phyloP scores from a whole-genome alignment of 257 asterid species.

The Petunia secreta region DNA sequence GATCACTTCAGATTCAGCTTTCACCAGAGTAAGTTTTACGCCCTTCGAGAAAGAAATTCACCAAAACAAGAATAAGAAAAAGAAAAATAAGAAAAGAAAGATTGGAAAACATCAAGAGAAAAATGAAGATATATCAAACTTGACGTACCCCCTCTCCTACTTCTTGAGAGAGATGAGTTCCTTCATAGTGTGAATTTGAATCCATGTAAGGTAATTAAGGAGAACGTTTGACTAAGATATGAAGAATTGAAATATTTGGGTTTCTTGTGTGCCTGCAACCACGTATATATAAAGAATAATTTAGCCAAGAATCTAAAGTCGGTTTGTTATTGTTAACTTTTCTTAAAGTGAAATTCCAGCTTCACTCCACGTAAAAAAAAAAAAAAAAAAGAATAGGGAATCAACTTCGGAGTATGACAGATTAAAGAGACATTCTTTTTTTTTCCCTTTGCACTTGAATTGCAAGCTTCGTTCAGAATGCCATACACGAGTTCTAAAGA shows the following conservation, averaged over 20 bases:
- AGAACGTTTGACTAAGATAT: neutral
- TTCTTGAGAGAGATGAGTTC: neutral
- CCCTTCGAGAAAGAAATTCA: too few relatives aligned
- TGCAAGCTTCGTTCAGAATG: neutral
- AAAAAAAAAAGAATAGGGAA: neutral
- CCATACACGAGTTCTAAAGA: neutral
- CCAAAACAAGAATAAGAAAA: too few relatives aligned
- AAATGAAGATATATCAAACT: slow-evolving; percentile 4
- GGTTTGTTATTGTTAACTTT: neutral
- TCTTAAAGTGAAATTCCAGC: neutral
- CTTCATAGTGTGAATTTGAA: slow-evolving; percentile 5
- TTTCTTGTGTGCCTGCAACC: neutral
- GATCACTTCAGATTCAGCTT: neutral
- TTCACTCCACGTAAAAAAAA: neutral
- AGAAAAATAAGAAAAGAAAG: neutral
- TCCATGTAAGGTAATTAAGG: neutral
- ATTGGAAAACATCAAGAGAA: neutral
- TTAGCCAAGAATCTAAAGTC: neutral
- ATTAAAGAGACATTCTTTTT: neutral
- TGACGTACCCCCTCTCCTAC: neutral
- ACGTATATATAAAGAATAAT: neutral
- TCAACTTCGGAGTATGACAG: neutral
- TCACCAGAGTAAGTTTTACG: neutral
- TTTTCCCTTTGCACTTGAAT: neutral
- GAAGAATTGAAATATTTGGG: neutral